phyloP scores from a whole-genome alignment of 768 basidiomycete genomes.

The Russula emetica region DNA sequence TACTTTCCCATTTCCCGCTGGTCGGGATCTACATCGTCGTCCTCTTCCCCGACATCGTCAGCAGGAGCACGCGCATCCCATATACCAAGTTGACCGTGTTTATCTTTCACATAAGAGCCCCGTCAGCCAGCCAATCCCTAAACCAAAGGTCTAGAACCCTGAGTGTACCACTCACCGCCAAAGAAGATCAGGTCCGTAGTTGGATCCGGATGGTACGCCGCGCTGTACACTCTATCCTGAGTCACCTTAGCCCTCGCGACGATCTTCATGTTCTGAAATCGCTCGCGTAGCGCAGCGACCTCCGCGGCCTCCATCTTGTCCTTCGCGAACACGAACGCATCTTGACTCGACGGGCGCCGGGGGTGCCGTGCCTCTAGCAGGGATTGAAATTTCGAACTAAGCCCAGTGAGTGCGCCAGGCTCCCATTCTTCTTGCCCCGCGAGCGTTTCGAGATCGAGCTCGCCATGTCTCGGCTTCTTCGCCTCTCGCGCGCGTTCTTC shows the following conservation, averaged over 20 bases:
- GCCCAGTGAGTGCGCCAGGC: slow-evolving; percentile 42
- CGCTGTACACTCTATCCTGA: slow-evolving; percentile 66
- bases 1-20: slow-evolving; percentile 65
- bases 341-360: slow-evolving; percentile 43
- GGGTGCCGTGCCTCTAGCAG: slow-evolving; percentile 39
- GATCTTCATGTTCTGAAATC: slow-evolving; percentile 54
- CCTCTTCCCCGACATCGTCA: slow-evolving; percentile 65
- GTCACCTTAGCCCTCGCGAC: slow-evolving; percentile 79
- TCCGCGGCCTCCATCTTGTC: slow-evolving; percentile 46
- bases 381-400: slow-evolving; percentile 45
- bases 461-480: slow-evolving; percentile 63
- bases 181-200: slow-evolving; percentile 84
- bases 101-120: slow-evolving; percentile 46
- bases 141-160: slow-evolving; percentile 3
- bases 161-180: slow-evolving; percentile 50
- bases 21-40: slow-evolving; percentile 44
- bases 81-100: slow-evolving; percentile 76
- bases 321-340: slow-evolving; percentile 48
- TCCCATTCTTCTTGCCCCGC: slow-evolving; percentile 42
- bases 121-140: not conserved
- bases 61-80: slow-evolving; percentile 77
- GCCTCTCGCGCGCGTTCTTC: slow-evolving; percentile 61
- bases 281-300: slow-evolving; percentile 51
- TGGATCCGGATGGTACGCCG: slow-evolving; percentile 74
- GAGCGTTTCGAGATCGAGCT: slow-evolving; percentile 56